Conservation (phyloP, 495 filamentous ascomycete species). For the Parachaetomium inaequale region DNA sequence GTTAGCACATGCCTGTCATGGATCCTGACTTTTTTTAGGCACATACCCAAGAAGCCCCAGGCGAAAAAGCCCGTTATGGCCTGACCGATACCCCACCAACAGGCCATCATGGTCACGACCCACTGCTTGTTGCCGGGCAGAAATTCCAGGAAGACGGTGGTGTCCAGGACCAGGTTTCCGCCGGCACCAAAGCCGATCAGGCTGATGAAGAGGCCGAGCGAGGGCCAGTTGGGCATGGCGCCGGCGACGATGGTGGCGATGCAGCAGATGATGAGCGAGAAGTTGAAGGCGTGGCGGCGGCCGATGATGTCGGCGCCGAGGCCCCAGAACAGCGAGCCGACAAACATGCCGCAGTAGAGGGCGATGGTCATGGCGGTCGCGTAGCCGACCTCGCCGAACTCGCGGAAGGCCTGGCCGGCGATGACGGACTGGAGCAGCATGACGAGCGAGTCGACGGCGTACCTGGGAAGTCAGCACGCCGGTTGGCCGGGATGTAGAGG, state of each 20-base stretch:
- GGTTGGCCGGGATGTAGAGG: neutral
- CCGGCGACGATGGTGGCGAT: conserved; percentile 65
- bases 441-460: conserved; percentile 66
- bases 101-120: conserved; percentile 67
- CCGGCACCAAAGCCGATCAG: conserved; percentile 71
- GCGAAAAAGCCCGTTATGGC: conserved; percentile 68
- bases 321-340: conserved; percentile 78
- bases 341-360: conserved; percentile 64
- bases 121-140: conserved; percentile 73
- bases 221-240: conserved; percentile 64
- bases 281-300: conserved; percentile 71
- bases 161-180: conserved; percentile 68
- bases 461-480: conserved; percentile 26
- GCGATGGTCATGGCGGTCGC: conserved; percentile 57
- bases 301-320: conserved; percentile 70
- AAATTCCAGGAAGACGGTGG: conserved; percentile 75
- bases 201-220: conserved; percentile 62
- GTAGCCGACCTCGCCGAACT: conserved; percentile 55
- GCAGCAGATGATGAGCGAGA: conserved; percentile 62
- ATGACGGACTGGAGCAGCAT: conserved; percentile 67
- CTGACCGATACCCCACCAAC: conserved; percentile 76
- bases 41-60: conserved; percentile 63
- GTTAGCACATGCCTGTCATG: neutral
- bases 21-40: neutral
- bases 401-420: conserved; percentile 51